phyloP scores from a whole-genome alignment of 2,329 filamentous ascomycete species.

The Claviceps pazoutovae region DNA sequence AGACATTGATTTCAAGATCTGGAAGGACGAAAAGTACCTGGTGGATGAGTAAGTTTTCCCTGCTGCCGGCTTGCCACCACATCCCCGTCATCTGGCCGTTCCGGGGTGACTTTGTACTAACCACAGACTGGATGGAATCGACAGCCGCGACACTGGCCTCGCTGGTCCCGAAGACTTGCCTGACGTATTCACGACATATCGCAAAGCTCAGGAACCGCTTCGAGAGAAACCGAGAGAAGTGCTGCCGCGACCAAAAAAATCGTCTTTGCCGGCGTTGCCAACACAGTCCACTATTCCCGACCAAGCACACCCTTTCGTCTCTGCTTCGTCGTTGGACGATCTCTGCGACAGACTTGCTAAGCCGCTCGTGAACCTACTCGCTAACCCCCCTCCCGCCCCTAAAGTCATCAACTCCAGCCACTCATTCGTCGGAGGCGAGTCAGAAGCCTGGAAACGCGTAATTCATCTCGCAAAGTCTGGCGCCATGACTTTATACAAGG shows the following conservation, averaged over 20 bases:
- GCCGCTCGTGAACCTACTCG: conserved; percentile 40
- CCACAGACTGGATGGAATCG: not conserved
- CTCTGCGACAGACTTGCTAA: conserved; percentile 40
- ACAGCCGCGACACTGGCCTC: conserved; percentile 52
- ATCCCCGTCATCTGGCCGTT: not conserved
- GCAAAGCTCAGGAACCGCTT: conserved; percentile 59
- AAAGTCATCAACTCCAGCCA: conserved; percentile 42
- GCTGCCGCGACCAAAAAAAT: conserved; percentile 36
- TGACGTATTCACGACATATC: conserved; percentile 62
- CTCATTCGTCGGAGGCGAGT: conserved; percentile 56
- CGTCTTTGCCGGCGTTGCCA: conserved; percentile 43
- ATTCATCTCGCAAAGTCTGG: conserved; percentile 46
- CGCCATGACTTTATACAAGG: conserved; percentile 49
- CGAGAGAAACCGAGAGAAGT: conserved; percentile 46
- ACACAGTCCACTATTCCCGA: conserved; percentile 33
- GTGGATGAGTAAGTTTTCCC: conserved; percentile 55
- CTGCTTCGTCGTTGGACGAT: conserved; percentile 40
- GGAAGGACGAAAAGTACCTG: conserved; percentile 65
- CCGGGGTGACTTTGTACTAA: not conserved
- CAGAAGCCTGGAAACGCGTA: conserved; percentile 42
- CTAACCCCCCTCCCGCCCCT: conserved; percentile 38
- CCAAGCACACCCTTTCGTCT: conserved; percentile 48
- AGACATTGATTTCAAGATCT: conserved; percentile 47
- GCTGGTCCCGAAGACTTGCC: conserved; percentile 45
- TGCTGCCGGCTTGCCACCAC: not conserved